Percentiles rank a stretch among this genome's conserved stretches.
These are phyloP conservation scores for Trichophyton benhamiae DNA, from an alignment of 2,329 filamentous ascomycete species.

Conservation along the genomic window DNA sequence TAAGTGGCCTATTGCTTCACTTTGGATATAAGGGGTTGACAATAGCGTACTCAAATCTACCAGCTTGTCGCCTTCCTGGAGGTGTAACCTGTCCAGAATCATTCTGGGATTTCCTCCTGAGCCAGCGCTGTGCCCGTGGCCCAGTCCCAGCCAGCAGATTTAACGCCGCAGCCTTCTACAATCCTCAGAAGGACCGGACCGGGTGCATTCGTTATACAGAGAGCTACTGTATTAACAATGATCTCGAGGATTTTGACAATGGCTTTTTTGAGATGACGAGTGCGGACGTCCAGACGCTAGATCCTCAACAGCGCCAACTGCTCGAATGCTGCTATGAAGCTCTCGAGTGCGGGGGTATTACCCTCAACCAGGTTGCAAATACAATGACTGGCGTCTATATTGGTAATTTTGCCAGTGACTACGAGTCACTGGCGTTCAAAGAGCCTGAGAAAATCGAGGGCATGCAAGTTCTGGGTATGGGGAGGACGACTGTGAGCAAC, in stretches of 20 bases:
- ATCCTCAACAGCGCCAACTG: slow-evolving; percentile 1
- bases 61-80: slow-evolving; percentile 15
- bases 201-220: not conserved
- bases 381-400: not conserved
- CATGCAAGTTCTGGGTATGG: not conserved
- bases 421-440: not conserved
- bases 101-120: slow-evolving; percentile 15
- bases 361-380: not conserved
- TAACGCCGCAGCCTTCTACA: slow-evolving; percentile 10
- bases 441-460: not conserved
- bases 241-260: not conserved
- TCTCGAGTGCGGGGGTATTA: not conserved
- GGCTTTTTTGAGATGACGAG: not conserved
- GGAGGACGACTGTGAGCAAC: slow-evolving; percentile 5
- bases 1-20: not conserved
- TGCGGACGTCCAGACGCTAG: not conserved
- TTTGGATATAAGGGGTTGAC: not conserved
- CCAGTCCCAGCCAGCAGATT: slow-evolving; percentile 11
- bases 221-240: not conserved
- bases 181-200: not conserved
- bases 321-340: slow-evolving; percentile 2
- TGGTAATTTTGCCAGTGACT: not conserved
- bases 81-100: slow-evolving; percentile 10
- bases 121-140: slow-evolving; percentile 9
- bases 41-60: not conserved